Evolutionary conservation across 148 eudicot genomes (phyloP).

Genomic region (Vaccinium myrtillus): DNA sequence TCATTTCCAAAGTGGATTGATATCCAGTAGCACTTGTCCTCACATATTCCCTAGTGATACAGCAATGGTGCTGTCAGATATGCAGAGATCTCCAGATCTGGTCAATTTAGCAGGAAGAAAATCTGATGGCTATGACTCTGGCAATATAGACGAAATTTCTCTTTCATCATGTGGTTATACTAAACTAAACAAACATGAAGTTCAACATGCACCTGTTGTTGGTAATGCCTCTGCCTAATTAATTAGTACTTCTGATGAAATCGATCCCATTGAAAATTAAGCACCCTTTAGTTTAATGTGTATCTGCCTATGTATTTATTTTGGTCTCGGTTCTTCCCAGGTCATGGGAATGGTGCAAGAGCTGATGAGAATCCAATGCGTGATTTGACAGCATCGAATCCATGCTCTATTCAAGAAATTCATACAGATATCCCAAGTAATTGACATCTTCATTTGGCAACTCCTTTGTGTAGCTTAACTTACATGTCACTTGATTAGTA

Average conservation of each 20-base stretch:
- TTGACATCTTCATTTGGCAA: not conserved
- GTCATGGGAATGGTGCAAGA: conserved; percentile 28
- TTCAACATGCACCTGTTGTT: not conserved
- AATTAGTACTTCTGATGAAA: not conserved
- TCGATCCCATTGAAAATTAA: not conserved
- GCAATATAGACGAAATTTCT: conserved; percentile 19
- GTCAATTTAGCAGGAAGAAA: conserved; percentile 14
- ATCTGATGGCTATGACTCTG: conserved; percentile 24
- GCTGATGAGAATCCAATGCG: conserved; percentile 11
- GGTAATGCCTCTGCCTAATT: conserved; percentile 12
- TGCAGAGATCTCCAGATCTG: conserved; percentile 20
- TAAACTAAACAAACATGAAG: conserved; percentile 27
- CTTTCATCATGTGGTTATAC: conserved; percentile 14
- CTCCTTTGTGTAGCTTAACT: not conserved
- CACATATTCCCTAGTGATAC: not conserved
- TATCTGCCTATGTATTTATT: not conserved
- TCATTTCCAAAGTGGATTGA: not conserved
- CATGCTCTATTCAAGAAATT: conserved; percentile 7
- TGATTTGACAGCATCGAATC: not conserved
- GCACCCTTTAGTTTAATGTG: not conserved
- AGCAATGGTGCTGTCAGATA: conserved; percentile 5
- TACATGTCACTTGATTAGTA: not conserved
- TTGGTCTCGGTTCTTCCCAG: conserved; percentile 19
- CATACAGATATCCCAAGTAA: conserved; percentile 33
- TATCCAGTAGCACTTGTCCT: conserved; percentile 15